Percentiles rank a stretch among this genome's conserved stretches.
These are phyloP conservation scores for Ophiostoma sp. DNA, from an alignment of 2,329 filamentous ascomycete species.

Conservation along the genomic window DNA sequence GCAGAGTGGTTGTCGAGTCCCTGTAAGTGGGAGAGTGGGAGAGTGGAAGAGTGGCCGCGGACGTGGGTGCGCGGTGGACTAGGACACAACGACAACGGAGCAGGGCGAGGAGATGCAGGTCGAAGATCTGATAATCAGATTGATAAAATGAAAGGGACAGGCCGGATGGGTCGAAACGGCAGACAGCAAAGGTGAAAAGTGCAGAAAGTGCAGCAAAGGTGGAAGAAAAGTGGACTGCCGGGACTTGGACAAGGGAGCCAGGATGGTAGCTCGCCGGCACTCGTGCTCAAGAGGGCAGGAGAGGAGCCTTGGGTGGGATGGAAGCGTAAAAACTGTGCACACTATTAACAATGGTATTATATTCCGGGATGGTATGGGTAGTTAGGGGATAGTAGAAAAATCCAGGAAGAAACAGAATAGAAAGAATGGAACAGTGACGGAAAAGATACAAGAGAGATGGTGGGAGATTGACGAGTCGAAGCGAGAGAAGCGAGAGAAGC, in stretches of 20 bases:
- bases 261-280: slow-evolving; percentile 2
- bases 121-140: slow-evolving; percentile 14
- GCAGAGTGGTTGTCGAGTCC: too few species aligned
- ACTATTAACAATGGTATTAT: not conserved
- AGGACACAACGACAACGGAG: not conserved
- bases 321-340: not conserved
- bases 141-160: slow-evolving; percentile 14
- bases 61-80: too few species aligned
- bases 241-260: slow-evolving; percentile 10
- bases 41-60: too few species aligned
- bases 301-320: slow-evolving; percentile 4
- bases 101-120: slow-evolving; percentile 1
- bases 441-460: not conserved
- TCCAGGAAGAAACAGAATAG: not conserved
- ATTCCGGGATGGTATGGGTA: not conserved
- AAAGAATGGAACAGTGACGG: not conserved
- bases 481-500: not conserved
- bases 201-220: not conserved
- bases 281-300: slow-evolving; percentile 13
- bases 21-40: too few species aligned
- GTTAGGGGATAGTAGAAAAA: not conserved
- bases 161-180: slow-evolving; percentile 8
- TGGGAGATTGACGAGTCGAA: not conserved
- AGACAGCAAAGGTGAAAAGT: not conserved
- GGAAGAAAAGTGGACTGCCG: not conserved